Conservation (phyloP, 208 protist genomes). For the Leishmania aethiopica region DNA sequence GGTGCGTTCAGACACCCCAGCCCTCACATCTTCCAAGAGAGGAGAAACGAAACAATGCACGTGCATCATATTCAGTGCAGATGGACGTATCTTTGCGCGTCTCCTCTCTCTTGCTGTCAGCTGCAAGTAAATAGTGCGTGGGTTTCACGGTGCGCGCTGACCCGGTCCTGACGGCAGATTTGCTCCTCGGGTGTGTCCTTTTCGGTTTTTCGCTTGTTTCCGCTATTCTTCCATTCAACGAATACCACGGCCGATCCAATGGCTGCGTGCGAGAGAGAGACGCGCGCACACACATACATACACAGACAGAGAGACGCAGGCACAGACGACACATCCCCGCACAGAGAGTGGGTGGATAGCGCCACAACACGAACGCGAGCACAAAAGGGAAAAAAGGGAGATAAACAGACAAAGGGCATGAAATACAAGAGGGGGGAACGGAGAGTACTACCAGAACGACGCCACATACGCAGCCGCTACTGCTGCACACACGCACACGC, state of each 20-base stretch:
- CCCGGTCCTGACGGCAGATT: neutral
- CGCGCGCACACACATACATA: neutral
- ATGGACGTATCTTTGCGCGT: neutral
- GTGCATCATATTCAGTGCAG: neutral
- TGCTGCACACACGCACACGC: neutral
- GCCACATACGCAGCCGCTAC: neutral
- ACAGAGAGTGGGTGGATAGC: neutral
- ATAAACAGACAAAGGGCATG: slow-evolving; percentile 4
- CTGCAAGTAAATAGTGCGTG: neutral
- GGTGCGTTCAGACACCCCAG: neutral
- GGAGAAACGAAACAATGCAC: neutral
- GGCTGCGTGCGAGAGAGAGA: neutral
- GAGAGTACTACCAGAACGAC: neutral
- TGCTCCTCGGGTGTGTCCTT: neutral
- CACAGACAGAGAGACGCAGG: neutral
- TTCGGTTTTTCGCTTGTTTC: neutral
- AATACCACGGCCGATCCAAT: slow-evolving; percentile 1
- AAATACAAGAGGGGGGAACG: neutral
- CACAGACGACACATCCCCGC: slow-evolving; percentile 3
- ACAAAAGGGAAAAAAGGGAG: neutral
- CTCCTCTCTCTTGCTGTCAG: neutral
- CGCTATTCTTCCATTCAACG: neutral
- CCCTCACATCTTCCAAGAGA: neutral
- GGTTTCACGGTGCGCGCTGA: neutral
- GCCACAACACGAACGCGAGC: neutral